Conservation (phyloP, 23 red algal species). For the Gracilaria domingensis region DNA sequence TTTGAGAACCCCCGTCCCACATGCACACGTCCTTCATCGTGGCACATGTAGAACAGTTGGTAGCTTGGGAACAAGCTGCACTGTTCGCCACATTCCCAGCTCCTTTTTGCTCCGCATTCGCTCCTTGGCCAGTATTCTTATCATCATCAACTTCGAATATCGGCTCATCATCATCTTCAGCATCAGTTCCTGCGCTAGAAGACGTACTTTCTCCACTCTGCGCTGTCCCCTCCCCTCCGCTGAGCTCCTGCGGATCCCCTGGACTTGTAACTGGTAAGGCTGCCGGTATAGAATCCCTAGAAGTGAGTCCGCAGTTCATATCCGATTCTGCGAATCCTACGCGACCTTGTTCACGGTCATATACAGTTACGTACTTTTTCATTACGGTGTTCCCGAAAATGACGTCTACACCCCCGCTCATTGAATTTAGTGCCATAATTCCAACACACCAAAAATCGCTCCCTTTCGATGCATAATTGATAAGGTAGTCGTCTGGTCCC, state of each 20-base stretch:
- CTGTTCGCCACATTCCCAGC: neutral
- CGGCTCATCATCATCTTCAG: constrained; percentile 30
- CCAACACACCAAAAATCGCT: constrained; percentile 83
- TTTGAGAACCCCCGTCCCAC: constrained; percentile 38
- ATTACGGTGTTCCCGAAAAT: constrained; percentile 93
- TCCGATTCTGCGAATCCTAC: constrained; percentile 76
- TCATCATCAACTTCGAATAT: neutral
- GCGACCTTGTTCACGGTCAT: constrained; percentile 60
- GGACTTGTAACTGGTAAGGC: constrained; percentile 29
- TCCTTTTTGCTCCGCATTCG: constrained; percentile 14
- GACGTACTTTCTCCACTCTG: neutral
- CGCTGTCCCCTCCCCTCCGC: constrained; percentile 8
- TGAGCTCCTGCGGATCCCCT: neutral
- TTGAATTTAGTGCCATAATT: constrained; percentile 80
- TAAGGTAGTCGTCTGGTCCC: constrained; percentile 67
- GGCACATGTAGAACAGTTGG: constrained; percentile 52
- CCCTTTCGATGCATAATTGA: constrained; percentile 79
- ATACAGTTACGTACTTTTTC: constrained; percentile 91
- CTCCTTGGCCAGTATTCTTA: neutral
- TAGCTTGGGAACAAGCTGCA: constrained; percentile 19
- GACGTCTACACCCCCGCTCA: constrained; percentile 81
- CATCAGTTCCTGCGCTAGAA: neutral
- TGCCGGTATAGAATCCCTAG: constrained; percentile 11
- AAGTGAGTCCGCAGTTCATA: constrained; percentile 36
- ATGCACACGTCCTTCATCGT: constrained; percentile 20